These are phyloP conservation scores for Vinca minor DNA, from an alignment of 257 asterid genomes.

Conservation along the genomic window DNA sequence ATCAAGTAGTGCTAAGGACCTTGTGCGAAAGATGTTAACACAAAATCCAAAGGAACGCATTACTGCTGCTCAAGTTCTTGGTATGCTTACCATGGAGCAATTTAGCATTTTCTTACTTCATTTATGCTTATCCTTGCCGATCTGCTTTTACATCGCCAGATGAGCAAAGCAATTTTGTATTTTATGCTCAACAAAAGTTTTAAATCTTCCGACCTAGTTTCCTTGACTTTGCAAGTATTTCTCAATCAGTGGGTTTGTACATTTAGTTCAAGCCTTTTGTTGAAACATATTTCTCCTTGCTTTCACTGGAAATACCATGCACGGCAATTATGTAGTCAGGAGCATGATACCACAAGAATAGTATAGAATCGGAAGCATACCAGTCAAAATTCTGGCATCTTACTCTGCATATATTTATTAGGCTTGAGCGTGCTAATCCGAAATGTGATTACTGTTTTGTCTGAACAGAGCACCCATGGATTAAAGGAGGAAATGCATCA, in stretches of 20 bases:
- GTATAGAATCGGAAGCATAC: background rate
- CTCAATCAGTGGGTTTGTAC: background rate
- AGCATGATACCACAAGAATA: background rate
- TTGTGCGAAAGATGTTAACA: slow-evolving; percentile 58
- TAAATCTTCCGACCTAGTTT: background rate
- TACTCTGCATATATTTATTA: background rate
- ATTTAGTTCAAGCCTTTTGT: no score
- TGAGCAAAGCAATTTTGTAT: background rate
- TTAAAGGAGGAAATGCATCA: slow-evolving; percentile 74
- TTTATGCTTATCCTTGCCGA: background rate
- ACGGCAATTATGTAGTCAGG: no score
- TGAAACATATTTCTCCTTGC: background rate
- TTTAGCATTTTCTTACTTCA: background rate
- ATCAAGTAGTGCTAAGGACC: slow-evolving; percentile 69
- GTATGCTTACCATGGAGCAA: slow-evolving; percentile 22
- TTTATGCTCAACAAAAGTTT: background rate
- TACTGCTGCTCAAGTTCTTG: slow-evolving; percentile 77
- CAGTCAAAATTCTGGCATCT: background rate
- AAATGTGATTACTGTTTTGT: background rate
- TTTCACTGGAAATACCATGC: background rate
- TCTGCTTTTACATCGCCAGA: background rate
- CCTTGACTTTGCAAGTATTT: background rate
- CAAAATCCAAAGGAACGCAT: slow-evolving; percentile 56
- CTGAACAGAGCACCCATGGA: slow-evolving; percentile 74
- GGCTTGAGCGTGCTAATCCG: background rate